A percentile compares a stretch with the other conserved stretches of the same genome.
Conservation (phyloP, 2,329 filamentous ascomycete species). For the Seiridium unicorne region DNA sequence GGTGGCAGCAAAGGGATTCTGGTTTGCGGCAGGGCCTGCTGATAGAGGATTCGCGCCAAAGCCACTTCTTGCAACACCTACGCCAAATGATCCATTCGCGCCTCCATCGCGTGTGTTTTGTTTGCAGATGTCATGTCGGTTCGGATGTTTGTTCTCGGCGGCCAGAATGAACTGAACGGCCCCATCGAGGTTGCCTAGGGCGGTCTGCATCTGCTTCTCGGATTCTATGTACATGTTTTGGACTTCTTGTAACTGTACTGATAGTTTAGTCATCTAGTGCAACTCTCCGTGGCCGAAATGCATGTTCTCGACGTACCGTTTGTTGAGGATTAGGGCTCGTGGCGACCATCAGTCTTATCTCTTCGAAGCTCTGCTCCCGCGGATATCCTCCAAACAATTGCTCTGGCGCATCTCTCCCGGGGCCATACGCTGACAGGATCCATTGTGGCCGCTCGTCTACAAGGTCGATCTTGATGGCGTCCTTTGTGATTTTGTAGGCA, state of each 20-base stretch:
- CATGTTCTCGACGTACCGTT: conserved; percentile 38
- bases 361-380: conserved; percentile 85
- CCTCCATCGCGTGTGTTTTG: conserved; percentile 40
- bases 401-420: conserved; percentile 71
- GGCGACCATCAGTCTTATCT: conserved; percentile 76
- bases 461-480: conserved; percentile 65
- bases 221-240: conserved; percentile 62
- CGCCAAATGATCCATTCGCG: conserved; percentile 43
- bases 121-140: conserved; percentile 65
- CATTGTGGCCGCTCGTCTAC: conserved; percentile 73
- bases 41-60: conserved; percentile 21
- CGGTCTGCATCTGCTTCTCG: conserved; percentile 69
- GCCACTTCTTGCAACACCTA: conserved; percentile 23
- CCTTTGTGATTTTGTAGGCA: conserved; percentile 53
- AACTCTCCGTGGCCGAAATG: not conserved
- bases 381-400: conserved; percentile 80
- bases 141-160: conserved; percentile 70
- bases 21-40: conserved; percentile 27
- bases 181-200: conserved; percentile 66
- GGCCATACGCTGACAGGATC: conserved; percentile 84
- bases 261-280: conserved; percentile 1
- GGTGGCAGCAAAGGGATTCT: conserved; percentile 37
- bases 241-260: conserved; percentile 55
- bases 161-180: conserved; percentile 70
- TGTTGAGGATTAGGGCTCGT: conserved; percentile 29